These are phyloP conservation scores for Didymellaceae sp. DNA, from an alignment of 2,329 filamentous ascomycete species.

Conservation along the genomic window DNA sequence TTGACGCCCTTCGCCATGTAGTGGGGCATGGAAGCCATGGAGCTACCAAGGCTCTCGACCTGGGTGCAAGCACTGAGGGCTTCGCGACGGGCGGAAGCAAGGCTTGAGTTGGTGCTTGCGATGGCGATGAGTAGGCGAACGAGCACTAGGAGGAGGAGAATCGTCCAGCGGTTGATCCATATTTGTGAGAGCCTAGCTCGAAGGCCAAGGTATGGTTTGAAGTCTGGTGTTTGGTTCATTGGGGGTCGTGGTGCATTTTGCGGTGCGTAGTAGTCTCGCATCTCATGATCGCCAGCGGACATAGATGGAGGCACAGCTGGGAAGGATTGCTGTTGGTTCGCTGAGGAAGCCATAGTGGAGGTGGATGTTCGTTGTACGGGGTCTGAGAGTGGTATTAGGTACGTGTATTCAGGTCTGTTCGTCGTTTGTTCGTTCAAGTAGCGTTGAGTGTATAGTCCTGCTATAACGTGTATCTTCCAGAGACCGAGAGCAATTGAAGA, in stretches of 20 bases:
- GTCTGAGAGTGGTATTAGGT: constrained; percentile 45
- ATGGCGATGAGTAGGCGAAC: constrained; percentile 80
- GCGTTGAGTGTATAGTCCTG: constrained; percentile 25
- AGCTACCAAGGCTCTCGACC: constrained; percentile 90
- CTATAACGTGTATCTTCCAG: constrained; percentile 38
- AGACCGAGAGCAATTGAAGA: constrained; percentile 30
- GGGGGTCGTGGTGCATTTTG: constrained; percentile 63
- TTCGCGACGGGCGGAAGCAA: constrained; percentile 77
- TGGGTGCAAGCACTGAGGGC: constrained; percentile 88
- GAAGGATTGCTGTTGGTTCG: constrained; percentile 61
- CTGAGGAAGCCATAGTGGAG: constrained; percentile 55
- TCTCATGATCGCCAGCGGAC: constrained; percentile 67
- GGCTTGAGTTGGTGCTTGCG: constrained; percentile 72
- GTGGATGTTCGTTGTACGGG: constrained; percentile 37
- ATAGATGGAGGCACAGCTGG: constrained; percentile 63
- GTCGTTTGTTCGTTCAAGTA: constrained; percentile 8
- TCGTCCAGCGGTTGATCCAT: constrained; percentile 97
- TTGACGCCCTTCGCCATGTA: constrained; percentile 92
- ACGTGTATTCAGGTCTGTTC: constrained; percentile 9
- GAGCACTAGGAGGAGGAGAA: constrained; percentile 85
- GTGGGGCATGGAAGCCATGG: constrained; percentile 98
- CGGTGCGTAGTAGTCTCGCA: constrained; percentile 65
- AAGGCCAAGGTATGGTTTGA: constrained; percentile 92
- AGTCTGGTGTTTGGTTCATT: constrained; percentile 69
- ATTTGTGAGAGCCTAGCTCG: constrained; percentile 89